Evolutionary conservation across 768 basidiomycete species (phyloP), one percentile per base, ranked within the genome.

Genomic region (Lactarius hengduanensis): DNA sequence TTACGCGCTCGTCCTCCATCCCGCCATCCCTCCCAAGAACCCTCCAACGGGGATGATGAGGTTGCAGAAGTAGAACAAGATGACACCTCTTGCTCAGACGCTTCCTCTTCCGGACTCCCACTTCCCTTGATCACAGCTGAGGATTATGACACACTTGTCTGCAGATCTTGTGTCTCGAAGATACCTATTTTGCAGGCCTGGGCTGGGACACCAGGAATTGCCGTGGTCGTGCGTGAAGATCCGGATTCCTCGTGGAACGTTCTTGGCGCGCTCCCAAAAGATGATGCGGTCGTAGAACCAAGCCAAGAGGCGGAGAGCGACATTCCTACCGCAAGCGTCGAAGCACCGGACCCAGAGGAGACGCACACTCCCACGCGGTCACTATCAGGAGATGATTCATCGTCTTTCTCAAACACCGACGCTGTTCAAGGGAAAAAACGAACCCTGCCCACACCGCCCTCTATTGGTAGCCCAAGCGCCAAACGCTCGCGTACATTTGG

Each of bases 91-190:
- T 76, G 74, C 38, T 92, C 91, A 18, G 85, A 86, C 59, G 79
- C 81, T 18, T 89, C 88, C 8, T 87, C 85, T 18, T 84, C 84
- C 34, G 85, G 79, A 50, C 81, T 92, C 22, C 88, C 91, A 32
- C 85, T 84, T 30, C 83, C 90, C 3, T 79, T 92, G 26, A 81
- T 93, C 59, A 77, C 85, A 26, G 86, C 85, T 9, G 79, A 79
- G 16, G 86, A 89, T 73, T 94, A 94, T 72, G 91, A 94, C 53
- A 80, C 84, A 57, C 85, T 94, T 72, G 77, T 94, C 20, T 94
- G 92, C 75, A 83, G 83, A 40, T 71, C 78, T 32, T 94, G 92
- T 74, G 90, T 89, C n/a, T 76, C 75, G 20, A 77, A 78, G 59
- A 85, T 83, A 57, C 77, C 79, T 32, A 79, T 79, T 26, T 77